Evolutionary conservation across 2,329 filamentous ascomycete species (phyloP), one percentile per base, ranked within the genome.

Genomic region (Hypoxylon sp.): DNA sequence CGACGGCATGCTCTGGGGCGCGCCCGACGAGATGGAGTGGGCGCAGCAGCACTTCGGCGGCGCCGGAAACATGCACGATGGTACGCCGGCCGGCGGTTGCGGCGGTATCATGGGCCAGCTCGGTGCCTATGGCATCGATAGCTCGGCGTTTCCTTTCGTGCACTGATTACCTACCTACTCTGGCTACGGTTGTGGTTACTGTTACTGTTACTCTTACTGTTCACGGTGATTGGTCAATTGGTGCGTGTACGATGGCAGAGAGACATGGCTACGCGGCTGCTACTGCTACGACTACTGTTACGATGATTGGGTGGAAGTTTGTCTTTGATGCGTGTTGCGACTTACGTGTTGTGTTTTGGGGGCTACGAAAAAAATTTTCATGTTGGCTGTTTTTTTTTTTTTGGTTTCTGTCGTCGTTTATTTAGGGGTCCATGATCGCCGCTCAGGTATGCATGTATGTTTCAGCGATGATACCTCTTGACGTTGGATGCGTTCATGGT

Each of bases 1-100:
- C 7, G 85, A 88, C 71, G 86, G 84, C 65, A 86, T 87, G 84
- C 81, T 83, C 72, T 88, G 86, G 86, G 80, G 81, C 42, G 79
- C 79, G 55, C 74, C 81, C 31, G 78, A 81, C 7, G 82, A 84
- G 67, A 75, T 79, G 73, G 77, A 79, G 21, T 79, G 75, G 75
- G 70, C 74, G 39, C 77, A 76, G 63, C 75, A 76, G 37, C 75
- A 77, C 48, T 76, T 77, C 67, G 73, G 74, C 66, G 60, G 42
- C 58, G 19, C 24, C 62, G 52, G 69, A 44, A 65, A 64, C 67
- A 67, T 68, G 65, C 72, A 77, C 57, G 72, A 72, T 47, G 65
- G 47, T 10, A 44, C 67, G 37, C 46, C 61, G 13, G 52, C 46
- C 17, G 54, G 63, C 17, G 48, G 57, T 4, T 71, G 81, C 74